A percentile compares a stretch with the other conserved stretches of the same genome.
These are phyloP conservation scores for Odontarrhena argentea DNA, from an alignment of 345 rosid genomes.

Conservation along the genomic window DNA sequence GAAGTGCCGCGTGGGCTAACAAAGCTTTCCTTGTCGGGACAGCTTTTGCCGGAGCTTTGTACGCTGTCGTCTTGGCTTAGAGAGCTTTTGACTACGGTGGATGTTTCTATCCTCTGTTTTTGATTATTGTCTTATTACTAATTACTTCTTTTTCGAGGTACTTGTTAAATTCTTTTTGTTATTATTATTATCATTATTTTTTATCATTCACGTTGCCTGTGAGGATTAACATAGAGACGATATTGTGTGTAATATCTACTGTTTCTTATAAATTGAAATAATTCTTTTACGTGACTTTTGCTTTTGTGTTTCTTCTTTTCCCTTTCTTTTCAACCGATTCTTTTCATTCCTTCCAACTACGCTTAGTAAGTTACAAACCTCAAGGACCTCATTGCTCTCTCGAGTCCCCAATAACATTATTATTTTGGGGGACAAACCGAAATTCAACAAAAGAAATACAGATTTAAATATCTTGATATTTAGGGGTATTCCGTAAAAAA, in stretches of 20 bases:
- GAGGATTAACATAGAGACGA: constrained; percentile 21
- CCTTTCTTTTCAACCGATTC: no score
- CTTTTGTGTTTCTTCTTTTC: neutral
- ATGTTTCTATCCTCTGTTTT: constrained; percentile 21
- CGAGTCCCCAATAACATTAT: no score
- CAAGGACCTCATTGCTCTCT: no score
- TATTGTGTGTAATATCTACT: constrained; percentile 22
- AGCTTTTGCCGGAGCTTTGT: constrained; percentile 52
- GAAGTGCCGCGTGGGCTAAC: constrained; percentile 36
- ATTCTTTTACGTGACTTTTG: constrained; percentile 2
- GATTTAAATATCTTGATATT: no score
- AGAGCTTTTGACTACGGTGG: constrained; percentile 23
- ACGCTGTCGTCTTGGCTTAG: constrained; percentile 64
- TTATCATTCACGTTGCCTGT: constrained; percentile 20
- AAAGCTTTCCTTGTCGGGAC: constrained; percentile 54
- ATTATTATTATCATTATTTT: constrained; percentile 7
- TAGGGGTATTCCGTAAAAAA: no score
- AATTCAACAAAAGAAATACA: no score
- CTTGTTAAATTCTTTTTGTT: neutral
- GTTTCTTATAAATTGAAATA: neutral
- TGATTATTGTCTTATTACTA: constrained; percentile 10
- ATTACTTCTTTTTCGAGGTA: constrained; percentile 9
- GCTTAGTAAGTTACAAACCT: no score
- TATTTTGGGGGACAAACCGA: no score
- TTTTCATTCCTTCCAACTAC: no score